Conservation (phyloP, 2,329 filamentous ascomycete genomes). For the Coleophoma eucalyptorum region DNA sequence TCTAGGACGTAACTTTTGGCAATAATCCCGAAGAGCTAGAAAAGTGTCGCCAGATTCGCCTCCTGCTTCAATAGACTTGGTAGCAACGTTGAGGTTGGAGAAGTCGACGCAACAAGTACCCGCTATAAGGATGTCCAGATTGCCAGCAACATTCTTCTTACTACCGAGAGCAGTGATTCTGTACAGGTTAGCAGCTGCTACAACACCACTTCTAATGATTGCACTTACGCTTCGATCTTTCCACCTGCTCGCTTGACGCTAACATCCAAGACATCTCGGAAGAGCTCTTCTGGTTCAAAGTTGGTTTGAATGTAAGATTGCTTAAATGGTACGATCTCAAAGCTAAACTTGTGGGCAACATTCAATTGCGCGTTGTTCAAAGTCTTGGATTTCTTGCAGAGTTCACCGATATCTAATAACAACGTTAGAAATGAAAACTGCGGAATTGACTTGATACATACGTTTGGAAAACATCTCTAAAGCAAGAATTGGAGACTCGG, state of each 20-base stretch:
- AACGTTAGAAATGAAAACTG: too few species aligned
- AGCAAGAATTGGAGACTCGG: constrained; percentile 68
- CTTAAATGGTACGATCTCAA: constrained; percentile 61
- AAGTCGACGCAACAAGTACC: constrained; percentile 77
- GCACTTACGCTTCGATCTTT: constrained; percentile 38
- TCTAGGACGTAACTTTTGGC: constrained; percentile 48
- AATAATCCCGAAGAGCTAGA: constrained; percentile 55
- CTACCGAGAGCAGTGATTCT: constrained; percentile 67
- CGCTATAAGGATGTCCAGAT: constrained; percentile 63
- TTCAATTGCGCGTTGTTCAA: too few species aligned
- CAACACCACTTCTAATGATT: not conserved
- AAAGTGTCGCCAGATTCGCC: constrained; percentile 68
- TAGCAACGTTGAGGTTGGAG: constrained; percentile 58
- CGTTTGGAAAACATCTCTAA: constrained; percentile 45
- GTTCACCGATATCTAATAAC: too few species aligned
- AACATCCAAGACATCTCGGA: constrained; percentile 56
- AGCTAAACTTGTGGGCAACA: constrained; percentile 40
- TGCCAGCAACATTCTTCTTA: constrained; percentile 47
- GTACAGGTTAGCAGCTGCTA: constrained; percentile 3
- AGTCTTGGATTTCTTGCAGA: too few species aligned
- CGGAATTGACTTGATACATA: too few species aligned
- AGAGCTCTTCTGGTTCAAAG: constrained; percentile 46
- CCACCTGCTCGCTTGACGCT: constrained; percentile 27
- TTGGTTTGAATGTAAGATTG: constrained; percentile 63
- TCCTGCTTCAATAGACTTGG: constrained; percentile 44